Percentiles rank a stretch among this genome's conserved stretches.
phyloP scores from a whole-genome alignment of 768 basidiomycete species.

The Panaeolus papilionaceus region DNA sequence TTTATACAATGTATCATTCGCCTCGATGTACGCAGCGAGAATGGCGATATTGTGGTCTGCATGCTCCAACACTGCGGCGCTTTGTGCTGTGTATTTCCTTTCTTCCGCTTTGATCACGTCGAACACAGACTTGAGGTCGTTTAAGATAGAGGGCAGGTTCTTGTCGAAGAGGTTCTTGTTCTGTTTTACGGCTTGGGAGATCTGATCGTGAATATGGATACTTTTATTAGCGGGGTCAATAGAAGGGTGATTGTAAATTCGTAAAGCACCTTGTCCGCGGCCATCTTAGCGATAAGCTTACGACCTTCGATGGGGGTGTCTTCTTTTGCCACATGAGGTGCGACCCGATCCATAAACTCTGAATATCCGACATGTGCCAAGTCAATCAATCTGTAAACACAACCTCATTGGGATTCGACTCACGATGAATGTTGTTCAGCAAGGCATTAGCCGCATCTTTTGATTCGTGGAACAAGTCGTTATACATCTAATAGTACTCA shows the following conservation, averaged over 20 bases:
- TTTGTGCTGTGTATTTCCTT: not conserved
- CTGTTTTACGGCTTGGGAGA: not conserved
- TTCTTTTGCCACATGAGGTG: too few species aligned
- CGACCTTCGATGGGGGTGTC: too few species aligned
- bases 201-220: not conserved
- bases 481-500: too few species aligned
- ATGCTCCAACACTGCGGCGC: not conserved
- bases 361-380: too few species aligned
- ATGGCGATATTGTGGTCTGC: not conserved
- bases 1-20: not conserved
- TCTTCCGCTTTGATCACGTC: not conserved
- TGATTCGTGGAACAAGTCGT: not conserved
- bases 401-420: too few species aligned
- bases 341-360: too few species aligned
- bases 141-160: not conserved
- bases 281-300: too few species aligned
- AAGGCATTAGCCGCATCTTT: not conserved
- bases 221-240: too few species aligned
- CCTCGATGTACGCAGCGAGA: not conserved
- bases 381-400: too few species aligned
- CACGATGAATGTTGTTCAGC: not conserved
- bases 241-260: too few species aligned
- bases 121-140: not conserved
- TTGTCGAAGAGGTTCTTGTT: not conserved
- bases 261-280: too few species aligned